Percentiles rank a stretch among this genome's conserved stretches.
Conservation (phyloP, 1,284 basidiomycete genomes). For the Fistulina hepatica region DNA sequence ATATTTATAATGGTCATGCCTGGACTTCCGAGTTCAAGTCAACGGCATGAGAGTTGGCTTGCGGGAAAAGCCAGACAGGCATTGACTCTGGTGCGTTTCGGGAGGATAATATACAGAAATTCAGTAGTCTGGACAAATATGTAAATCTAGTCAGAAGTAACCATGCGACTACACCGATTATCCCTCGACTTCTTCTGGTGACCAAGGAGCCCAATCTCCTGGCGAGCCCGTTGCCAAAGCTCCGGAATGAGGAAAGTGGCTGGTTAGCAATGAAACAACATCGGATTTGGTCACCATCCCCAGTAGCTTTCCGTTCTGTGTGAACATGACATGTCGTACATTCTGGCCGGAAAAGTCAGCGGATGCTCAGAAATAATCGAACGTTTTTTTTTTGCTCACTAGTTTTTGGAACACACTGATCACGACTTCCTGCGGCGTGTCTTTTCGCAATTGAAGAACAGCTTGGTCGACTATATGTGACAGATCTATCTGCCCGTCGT, state of each 20-base stretch:
- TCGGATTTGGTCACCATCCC: slow-evolving; percentile 63
- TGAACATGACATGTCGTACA: slow-evolving; percentile 56
- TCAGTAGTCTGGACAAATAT: too few species aligned
- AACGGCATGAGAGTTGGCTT: too few species aligned
- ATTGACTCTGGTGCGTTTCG: too few species aligned
- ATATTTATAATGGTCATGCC: too few species aligned
- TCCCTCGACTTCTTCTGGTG: too few species aligned
- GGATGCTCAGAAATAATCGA: not conserved
- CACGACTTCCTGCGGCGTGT: slow-evolving; percentile 58
- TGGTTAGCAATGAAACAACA: slow-evolving; percentile 48
- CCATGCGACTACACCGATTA: too few species aligned
- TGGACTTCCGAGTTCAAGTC: too few species aligned
- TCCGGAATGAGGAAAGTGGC: slow-evolving; percentile 46
- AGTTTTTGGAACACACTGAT: slow-evolving; percentile 66
- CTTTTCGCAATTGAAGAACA: slow-evolving; percentile 50
- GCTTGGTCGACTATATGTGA: slow-evolving; percentile 42
- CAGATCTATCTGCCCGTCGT: slow-evolving; percentile 32
- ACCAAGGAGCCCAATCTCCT: too few species aligned
- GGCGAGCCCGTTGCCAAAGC: too few species aligned
- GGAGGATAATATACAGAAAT: too few species aligned
- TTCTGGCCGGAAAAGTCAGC: slow-evolving; percentile 32
- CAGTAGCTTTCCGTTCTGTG: slow-evolving; percentile 43
- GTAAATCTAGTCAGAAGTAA: too few species aligned
- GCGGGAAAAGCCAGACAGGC: too few species aligned
- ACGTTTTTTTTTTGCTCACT: slow-evolving; percentile 25